phyloP scores from a whole-genome alignment of 2,329 filamentous ascomycete species.

The Stachybotrys chartarum region DNA sequence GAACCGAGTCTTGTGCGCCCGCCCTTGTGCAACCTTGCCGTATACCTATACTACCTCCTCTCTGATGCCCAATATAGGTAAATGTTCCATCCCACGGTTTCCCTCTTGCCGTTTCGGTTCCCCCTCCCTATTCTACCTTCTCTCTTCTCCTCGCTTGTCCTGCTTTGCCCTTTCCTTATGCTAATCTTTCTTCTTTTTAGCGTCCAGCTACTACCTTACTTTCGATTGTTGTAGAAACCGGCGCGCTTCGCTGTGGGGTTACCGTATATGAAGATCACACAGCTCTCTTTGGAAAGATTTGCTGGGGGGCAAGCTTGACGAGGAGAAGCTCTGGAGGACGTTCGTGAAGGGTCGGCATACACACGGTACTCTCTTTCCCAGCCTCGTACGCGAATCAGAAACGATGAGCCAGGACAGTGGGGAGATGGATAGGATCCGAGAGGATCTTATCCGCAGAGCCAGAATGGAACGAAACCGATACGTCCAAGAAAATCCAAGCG shows the following conservation, averaged over 20 bases:
- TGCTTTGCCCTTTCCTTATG: background rate
- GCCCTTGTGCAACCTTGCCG: background rate
- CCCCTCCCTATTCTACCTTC: background rate
- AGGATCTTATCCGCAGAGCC: conserved; percentile 23
- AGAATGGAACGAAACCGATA: conserved; percentile 16
- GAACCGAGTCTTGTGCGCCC: background rate
- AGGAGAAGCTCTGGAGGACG: too few species aligned
- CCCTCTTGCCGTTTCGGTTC: background rate
- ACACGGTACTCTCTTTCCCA: too few species aligned
- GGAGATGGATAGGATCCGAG: conserved; percentile 23
- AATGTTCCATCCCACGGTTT: background rate
- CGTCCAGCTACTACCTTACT: too few species aligned
- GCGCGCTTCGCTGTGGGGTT: too few species aligned
- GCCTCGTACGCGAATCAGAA: background rate
- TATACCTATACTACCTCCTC: background rate
- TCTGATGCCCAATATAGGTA: background rate
- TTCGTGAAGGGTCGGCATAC: too few species aligned
- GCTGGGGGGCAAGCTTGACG: too few species aligned
- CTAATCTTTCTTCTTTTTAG: background rate
- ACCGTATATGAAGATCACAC: too few species aligned
- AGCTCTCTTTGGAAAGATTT: too few species aligned
- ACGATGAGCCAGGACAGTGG: conserved; percentile 12
- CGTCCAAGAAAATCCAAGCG: conserved; percentile 1
- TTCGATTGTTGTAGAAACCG: too few species aligned
- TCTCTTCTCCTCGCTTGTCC: background rate